Evolutionary conservation across 352 stramenopile genomes (phyloP), one percentile per base, ranked within the genome.

Genomic region (Pythium sukuiense): DNA sequence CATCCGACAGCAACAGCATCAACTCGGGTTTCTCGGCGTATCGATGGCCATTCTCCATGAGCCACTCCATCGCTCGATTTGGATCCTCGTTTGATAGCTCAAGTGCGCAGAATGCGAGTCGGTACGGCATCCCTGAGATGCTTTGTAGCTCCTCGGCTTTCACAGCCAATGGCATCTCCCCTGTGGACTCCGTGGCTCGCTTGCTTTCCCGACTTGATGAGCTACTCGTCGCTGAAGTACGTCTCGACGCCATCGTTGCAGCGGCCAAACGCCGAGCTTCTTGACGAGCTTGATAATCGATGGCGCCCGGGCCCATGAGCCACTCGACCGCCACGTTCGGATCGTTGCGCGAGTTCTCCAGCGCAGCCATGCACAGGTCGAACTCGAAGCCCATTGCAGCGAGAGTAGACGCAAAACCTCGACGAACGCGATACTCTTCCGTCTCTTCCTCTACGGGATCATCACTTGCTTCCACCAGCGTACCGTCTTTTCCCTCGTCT

Each of bases 311-410:
- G 6, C 88, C 83, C 85, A 94, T 96, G 20, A 96, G 69, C 88
- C 88, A 96, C 64, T 96, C 88, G 5, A 93, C 87, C 3, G 88
- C 88, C 20, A 87, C 55, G 55, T 95, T 96, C 2, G 87, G 88
- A 33, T 96, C 88, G 65, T 96, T 88, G 9, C 83, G 76, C 12
- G 85, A 88, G 39, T 92, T 76, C 50, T 95, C 86, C 6, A 96
- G 69, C 12, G 88, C 88, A 26, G 79, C 72, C 84, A 96, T 92
- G 56, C 88, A 96, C 18, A 96, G 70, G 6, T 95, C 88, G 67
- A 96, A 94, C 58, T 93, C 88, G 37, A 96, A 96, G 0, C 88
- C 88, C 88, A 96, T 96, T 1, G 85, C 87, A 41, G 86, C 86
- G 29, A 96, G 65, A 6, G 83, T 95, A 0, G 86, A 90, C 13